Evolutionary conservation across 2,329 filamentous ascomycete species (phyloP), one percentile per base, ranked within the genome.

Genomic region (Fusarium setosum): DNA sequence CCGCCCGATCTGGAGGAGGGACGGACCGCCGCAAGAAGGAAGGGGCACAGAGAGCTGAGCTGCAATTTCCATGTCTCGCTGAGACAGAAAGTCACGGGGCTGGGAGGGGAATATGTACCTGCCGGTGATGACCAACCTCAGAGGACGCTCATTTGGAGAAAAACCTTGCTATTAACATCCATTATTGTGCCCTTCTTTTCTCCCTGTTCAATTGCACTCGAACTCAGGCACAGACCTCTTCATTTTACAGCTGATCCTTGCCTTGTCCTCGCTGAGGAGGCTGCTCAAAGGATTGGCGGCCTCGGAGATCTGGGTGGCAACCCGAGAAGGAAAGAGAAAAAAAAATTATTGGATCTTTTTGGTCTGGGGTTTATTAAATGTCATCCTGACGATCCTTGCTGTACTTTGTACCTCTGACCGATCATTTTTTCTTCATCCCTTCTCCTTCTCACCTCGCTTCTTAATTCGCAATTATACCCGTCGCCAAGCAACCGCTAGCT

Each of bases 401-500:
- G 54, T 40, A 20, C 24, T 31, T 34, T 37, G 50, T 67, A 42
- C 35, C 37, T 35, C 56, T 67, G 60, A 68, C 64, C 64, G 64
- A 56, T 52, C 51, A 34, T 56, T 63, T 41, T 21, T 48, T 42
- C 21, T 47, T 50, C 31, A 48, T 23, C 50, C 44, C 23, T 51
- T 32, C 23, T 32, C 35, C 20, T 42, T 41, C 32, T 38, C 52
- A 40, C 50, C 21, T 29, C 35, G 23, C 20, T 45, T 41, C 35
- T 57, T 18, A 50, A 31, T 15, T 26, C 34, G 21, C 26, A 53
- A 57, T 41, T 37, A 35, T 37, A 24, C 51, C 32, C 26, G 40
- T 42, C 48, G 60, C 64, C 64, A 67, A 67, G 60, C 59, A 54
- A 61, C 51, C 34, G 56, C 64, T 67, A 66, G 40, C 54, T 61